Evolutionary conservation across 2,329 filamentous ascomycete species (phyloP).

Genomic region (Fusarium sublunatum): DNA sequence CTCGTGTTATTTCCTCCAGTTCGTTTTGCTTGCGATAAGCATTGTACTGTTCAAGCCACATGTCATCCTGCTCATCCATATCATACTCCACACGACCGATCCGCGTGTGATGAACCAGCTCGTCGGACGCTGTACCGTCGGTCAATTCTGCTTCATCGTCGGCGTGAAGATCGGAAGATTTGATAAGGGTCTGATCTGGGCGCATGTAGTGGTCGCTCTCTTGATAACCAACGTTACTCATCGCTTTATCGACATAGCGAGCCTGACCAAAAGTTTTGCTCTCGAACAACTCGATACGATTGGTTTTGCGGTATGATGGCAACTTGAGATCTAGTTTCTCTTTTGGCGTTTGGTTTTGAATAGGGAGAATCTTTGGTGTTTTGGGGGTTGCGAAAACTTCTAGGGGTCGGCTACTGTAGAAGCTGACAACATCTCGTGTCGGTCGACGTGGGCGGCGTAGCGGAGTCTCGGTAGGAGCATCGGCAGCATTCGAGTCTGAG

Average conservation of each 20-base stretch:
- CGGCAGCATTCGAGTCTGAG: conserved; percentile 48
- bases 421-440: conserved; percentile 62
- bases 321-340: conserved; percentile 82
- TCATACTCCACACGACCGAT: conserved; percentile 95
- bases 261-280: conserved; percentile 86
- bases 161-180: conserved; percentile 67
- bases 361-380: conserved; percentile 75
- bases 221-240: conserved; percentile 96
- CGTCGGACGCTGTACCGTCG: conserved; percentile 46
- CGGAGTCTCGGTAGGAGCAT: conserved; percentile 50
- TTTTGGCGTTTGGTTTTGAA: conserved; percentile 82
- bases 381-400: conserved; percentile 61
- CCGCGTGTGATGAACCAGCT: conserved; percentile 49
- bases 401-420: conserved; percentile 63
- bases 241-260: conserved; percentile 93
- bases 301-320: conserved; percentile 79
- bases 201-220: conserved; percentile 90
- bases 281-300: conserved; percentile 83
- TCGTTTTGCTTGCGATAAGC: conserved; percentile 77
- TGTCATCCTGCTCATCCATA: conserved; percentile 99
- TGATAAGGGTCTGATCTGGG: conserved; percentile 77
- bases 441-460: conserved; percentile 57
- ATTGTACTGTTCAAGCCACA: conserved; percentile 92
- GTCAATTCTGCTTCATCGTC: conserved; percentile 69
- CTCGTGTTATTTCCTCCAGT: conserved; percentile 86